Evolutionary conservation across 83 land plant genomes (phyloP), one percentile per base, ranked within the genome.

Genomic region (Picea abies): DNA sequence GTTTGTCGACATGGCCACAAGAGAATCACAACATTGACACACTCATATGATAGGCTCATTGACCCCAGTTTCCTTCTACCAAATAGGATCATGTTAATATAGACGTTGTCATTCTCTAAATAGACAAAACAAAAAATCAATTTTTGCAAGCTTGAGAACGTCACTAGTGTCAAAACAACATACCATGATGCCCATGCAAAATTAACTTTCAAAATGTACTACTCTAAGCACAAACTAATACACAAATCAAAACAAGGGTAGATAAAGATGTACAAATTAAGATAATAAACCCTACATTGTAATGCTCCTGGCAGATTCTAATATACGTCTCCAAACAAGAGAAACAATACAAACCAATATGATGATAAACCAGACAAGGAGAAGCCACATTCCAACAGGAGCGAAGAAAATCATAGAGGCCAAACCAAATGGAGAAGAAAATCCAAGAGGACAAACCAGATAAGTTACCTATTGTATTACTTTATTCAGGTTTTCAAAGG

Each of bases 121-220:
- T 0, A 44, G 0, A 44, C 0, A 44, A 44, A 44, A 37, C 9
- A 44, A 44, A 0, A 44, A 44, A 44, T 44, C 49, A 44, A 44
- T 0, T 44, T 7, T 44, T 44, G 49, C 1, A 44, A 44, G 49
- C 49, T 44, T 44, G 49, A 44, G 9, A 44, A 44, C 9, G 0
- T 7, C 49, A 7, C 0, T 0, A 44, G 49, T 44, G 49, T 44
- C 49, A 44, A 44, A 7, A 44, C 49, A 44, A 44, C 49, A 44
- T 44, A 44, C 49, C 86, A 22, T 89, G 85, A 44, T 91, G 91
- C 2, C 88, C 85, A 56, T 88, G 88, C 65, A 37, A 37, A 37
- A 37, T 37, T 37, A 37, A 37, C 0, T 37, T 37, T 37, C 0
- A 32, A 44, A 44, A 44, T 73, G 56, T n/a, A 41, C 56, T n/a